These are phyloP conservation scores for Microcyclospora pomicola DNA, from an alignment of 2,329 filamentous ascomycete species.

Conservation along the genomic window DNA sequence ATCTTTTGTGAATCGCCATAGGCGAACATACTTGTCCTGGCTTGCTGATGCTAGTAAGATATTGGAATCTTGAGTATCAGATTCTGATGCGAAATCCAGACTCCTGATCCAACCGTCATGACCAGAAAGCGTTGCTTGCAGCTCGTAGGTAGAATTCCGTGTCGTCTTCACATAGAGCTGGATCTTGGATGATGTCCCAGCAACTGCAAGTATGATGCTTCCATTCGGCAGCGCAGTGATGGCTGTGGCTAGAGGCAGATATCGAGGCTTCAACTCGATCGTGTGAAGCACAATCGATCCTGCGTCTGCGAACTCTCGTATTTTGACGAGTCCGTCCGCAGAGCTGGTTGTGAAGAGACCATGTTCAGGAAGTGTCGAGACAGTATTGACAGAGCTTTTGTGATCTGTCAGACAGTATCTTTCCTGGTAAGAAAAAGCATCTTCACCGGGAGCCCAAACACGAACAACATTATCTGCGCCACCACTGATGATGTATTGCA, in stretches of 20 bases:
- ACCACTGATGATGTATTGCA: slow-evolving; percentile 57
- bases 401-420: slow-evolving; percentile 48
- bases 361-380: slow-evolving; percentile 33
- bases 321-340: slow-evolving; percentile 48
- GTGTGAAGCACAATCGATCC: slow-evolving; percentile 47
- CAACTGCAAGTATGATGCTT: slow-evolving; percentile 53
- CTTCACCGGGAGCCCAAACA: slow-evolving; percentile 38
- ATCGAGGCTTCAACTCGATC: slow-evolving; percentile 60
- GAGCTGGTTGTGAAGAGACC: slow-evolving; percentile 44
- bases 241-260: slow-evolving; percentile 68
- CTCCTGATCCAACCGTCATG: slow-evolving; percentile 94
- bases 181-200: slow-evolving; percentile 68
- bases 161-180: slow-evolving; percentile 58
- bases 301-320: slow-evolving; percentile 48
- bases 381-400: slow-evolving; percentile 56
- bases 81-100: slow-evolving; percentile 61
- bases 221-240: slow-evolving; percentile 44
- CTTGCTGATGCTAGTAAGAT: slow-evolving; percentile 81
- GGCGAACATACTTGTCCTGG: slow-evolving; percentile 90
- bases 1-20: slow-evolving; percentile 66
- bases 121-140: slow-evolving; percentile 65
- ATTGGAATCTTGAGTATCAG: slow-evolving; percentile 42
- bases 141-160: slow-evolving; percentile 42
- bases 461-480: slow-evolving; percentile 66
- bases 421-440: slow-evolving; percentile 25